phyloP scores from a whole-genome alignment of 768 basidiomycete genomes.

The Mycena belliarum region DNA sequence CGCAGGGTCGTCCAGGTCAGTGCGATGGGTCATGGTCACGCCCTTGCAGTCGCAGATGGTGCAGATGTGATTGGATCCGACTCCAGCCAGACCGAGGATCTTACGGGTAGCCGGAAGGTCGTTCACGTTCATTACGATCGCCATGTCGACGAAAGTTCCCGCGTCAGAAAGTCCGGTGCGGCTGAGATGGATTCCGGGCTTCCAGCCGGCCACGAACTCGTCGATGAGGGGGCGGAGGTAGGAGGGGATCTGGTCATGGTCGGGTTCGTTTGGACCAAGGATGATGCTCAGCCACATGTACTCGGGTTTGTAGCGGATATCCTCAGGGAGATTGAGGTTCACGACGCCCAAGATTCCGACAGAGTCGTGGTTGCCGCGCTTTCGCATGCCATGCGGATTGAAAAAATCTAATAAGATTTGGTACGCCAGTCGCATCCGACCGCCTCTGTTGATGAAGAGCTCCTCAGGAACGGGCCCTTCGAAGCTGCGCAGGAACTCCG shows the following conservation, averaged over 20 bases:
- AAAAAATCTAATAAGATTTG: slow-evolving; percentile 31
- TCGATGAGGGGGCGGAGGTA: slow-evolving; percentile 28
- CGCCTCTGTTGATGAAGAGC: slow-evolving; percentile 20
- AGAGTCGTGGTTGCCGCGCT: slow-evolving; percentile 20
- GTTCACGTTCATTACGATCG: too few species aligned
- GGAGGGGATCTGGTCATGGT: slow-evolving; percentile 24
- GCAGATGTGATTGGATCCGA: slow-evolving; percentile 26
- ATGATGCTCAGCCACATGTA: slow-evolving; percentile 30
- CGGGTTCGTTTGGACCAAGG: too few species aligned
- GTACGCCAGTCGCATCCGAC: slow-evolving; percentile 20
- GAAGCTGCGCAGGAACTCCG: slow-evolving; percentile 1
- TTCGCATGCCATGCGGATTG: slow-evolving; percentile 24
- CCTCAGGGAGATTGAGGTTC: slow-evolving; percentile 30
- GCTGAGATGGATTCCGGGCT: slow-evolving; percentile 13
- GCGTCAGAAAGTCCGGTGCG: slow-evolving; percentile 1
- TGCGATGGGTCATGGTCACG: slow-evolving; percentile 3
- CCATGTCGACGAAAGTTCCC: neutral
- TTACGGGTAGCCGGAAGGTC: slow-evolving; percentile 31
- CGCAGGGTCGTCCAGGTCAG: slow-evolving; percentile 10
- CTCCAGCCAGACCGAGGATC: slow-evolving; percentile 18
- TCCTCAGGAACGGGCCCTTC: neutral
- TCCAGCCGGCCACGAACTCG: slow-evolving; percentile 22
- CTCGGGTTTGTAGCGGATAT: slow-evolving; percentile 28
- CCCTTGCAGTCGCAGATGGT: slow-evolving; percentile 25
- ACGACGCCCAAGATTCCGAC: slow-evolving; percentile 29